Evolutionary conservation across 495 filamentous ascomycete genomes (phyloP), one percentile per base, ranked within the genome.

Genomic region (Xylaria longipes): DNA sequence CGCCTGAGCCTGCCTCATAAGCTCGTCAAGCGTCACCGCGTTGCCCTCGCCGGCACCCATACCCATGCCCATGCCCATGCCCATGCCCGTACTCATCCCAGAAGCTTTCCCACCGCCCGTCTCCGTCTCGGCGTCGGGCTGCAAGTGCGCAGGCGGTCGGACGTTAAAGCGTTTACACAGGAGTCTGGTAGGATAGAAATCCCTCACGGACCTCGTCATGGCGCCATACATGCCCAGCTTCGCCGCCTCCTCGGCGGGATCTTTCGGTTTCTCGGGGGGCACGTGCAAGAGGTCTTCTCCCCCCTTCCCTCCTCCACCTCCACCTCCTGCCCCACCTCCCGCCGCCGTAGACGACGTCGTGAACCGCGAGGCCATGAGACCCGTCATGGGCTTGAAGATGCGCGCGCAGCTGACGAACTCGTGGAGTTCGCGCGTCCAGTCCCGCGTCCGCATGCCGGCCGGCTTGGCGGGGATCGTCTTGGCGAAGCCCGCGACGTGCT

Each of bases 111-210:
- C 74, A 35, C 74, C 74, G 6, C 70, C 46, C 8, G 70, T 65
- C 48, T 82, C 81, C 68, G 77, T 61, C 37, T 78, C 85, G 20
- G 87, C 85, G 72, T 93, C 91, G 15, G 85, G 80, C 70, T 88
- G 87, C 20, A 93, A 91, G 83, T 94, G 88, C 14, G 85, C 86
- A 0, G 94, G 94, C 0, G 92, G 90, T 74, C 87, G 89, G 15
- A 98, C 90, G 74, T 93, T 93, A 75, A 98, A 97, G 25, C 96
- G 86, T 81, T 99, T 99, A 82, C 96, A 98, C 39, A 99, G 80
- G 52, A 99, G 80, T 63, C 94, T 85, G 11, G 92, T 89, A 15
- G 97, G 96, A 77, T 90, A 92, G 76, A 97, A 98, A 7, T 90
- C 87, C n/a, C 87, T 71, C 1, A 84, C 83, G 8, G 85, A 89